Conservation (phyloP, 257 asterid species). For the Solanum stenotomum region DNA sequence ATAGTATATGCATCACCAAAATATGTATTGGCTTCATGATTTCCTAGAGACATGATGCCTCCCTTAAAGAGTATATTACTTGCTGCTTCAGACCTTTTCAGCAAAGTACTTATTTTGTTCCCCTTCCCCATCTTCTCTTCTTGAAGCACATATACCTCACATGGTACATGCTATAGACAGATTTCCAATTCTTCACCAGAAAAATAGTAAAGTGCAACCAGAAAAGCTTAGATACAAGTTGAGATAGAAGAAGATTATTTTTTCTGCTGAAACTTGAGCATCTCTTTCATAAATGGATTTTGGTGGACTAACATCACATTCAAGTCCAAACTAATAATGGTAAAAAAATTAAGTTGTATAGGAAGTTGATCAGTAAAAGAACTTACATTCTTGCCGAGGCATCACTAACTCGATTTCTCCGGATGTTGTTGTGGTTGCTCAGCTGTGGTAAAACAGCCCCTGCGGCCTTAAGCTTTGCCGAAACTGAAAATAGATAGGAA, state of each 20-base stretch:
- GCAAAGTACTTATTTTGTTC: background rate
- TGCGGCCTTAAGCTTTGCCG: slow-evolving; percentile 52
- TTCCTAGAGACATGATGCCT: background rate
- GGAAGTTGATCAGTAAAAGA: background rate
- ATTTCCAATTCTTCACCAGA: background rate
- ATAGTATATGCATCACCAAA: background rate
- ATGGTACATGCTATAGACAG: background rate
- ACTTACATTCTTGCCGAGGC: slow-evolving; percentile 47
- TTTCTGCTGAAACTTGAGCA: background rate
- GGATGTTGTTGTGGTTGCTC: slow-evolving; percentile 35
- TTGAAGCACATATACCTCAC: background rate
- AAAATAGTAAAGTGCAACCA: background rate
- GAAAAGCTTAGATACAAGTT: background rate
- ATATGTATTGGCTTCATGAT: background rate
- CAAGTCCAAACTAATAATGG: background rate
- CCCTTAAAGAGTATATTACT: background rate
- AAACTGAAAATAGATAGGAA: slow-evolving; percentile 7
- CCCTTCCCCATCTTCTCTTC: background rate
- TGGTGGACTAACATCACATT: slow-evolving; percentile 1
- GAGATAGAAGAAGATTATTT: background rate
- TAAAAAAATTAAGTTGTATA: background rate
- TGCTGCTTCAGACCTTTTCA: background rate
- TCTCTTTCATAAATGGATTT: background rate
- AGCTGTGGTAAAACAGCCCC: slow-evolving; percentile 41
- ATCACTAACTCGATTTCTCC: slow-evolving; percentile 51